A percentile compares a stretch with the other conserved stretches of the same genome.
Conservation (phyloP, 2,329 filamentous ascomycete genomes). For the Diaporthe sp. region DNA sequence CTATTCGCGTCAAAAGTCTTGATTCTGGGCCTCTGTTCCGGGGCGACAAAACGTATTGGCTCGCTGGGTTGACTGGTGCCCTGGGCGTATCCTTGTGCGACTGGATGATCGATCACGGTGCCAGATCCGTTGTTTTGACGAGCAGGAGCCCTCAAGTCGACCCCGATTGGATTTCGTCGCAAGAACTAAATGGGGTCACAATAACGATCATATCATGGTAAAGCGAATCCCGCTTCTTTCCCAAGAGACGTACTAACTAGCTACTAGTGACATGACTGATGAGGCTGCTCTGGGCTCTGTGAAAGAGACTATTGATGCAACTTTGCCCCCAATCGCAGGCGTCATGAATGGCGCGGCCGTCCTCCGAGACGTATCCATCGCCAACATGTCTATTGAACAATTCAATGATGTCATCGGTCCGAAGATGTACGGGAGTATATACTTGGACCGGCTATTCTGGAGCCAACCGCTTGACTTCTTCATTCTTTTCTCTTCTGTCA, state of each 20-base stretch:
- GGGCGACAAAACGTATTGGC: conserved; percentile 50
- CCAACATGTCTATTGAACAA: conserved; percentile 44
- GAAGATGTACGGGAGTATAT: conserved; percentile 45
- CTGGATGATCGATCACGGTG: conserved; percentile 57
- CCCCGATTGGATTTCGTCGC: conserved; percentile 43
- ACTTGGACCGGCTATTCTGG: conserved; percentile 48
- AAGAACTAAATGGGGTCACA: neutral
- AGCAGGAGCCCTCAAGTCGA: conserved; percentile 56
- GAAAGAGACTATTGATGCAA: conserved; percentile 35
- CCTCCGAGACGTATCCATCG: conserved; percentile 43
- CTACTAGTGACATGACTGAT: conserved; percentile 40
- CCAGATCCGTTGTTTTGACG: conserved; percentile 53
- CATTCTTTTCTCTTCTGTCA: conserved; percentile 56
- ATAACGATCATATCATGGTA: conserved; percentile 5
- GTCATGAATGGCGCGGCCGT: conserved; percentile 47
- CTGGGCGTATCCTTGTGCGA: conserved; percentile 54
- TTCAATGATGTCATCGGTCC: conserved; percentile 43
- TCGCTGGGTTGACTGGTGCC: conserved; percentile 51
- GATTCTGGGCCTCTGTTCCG: neutral
- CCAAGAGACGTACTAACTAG: neutral
- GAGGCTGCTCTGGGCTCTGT: conserved; percentile 29
- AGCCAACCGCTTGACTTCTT: conserved; percentile 54
- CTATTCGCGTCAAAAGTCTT: neutral
- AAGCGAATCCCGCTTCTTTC: neutral
- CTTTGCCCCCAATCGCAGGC: conserved; percentile 44